Percentiles rank a stretch among this genome's conserved stretches.
phyloP scores from a whole-genome alignment of 2,329 filamentous ascomycete species.

The Trichophyton schoenleinii region DNA sequence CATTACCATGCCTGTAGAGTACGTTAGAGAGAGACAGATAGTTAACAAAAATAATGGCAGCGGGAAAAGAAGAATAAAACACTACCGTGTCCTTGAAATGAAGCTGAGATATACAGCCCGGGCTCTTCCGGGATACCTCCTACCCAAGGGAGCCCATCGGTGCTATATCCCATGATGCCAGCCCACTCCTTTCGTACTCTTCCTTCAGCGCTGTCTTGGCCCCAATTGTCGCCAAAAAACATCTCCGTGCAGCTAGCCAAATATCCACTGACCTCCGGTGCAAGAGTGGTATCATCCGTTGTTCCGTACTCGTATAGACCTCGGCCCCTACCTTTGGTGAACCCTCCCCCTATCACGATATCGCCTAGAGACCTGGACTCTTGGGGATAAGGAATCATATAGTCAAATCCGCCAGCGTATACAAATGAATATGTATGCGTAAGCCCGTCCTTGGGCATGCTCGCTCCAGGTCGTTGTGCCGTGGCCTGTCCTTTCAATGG shows the following conservation, averaged over 20 bases:
- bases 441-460: constrained; percentile 10
- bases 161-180: constrained; percentile 46
- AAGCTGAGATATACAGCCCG: constrained; percentile 14
- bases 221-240: constrained; percentile 34
- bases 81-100: constrained; percentile 14
- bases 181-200: constrained; percentile 39
- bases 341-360: constrained; percentile 17
- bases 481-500: constrained; percentile 42
- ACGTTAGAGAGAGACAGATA: neutral
- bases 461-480: constrained; percentile 21
- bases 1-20: constrained; percentile 10
- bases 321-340: constrained; percentile 12
- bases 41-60: neutral
- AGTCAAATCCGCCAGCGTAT: constrained; percentile 26
- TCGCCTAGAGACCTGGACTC: constrained; percentile 10
- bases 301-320: constrained; percentile 17
- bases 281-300: constrained; percentile 13
- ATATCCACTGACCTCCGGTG: constrained; percentile 16
- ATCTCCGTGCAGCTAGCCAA: constrained; percentile 17
- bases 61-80: neutral
- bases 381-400: constrained; percentile 23
- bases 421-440: constrained; percentile 14
- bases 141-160: constrained; percentile 43
- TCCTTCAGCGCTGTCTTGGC: constrained; percentile 29
- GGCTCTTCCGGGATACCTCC: constrained; percentile 30